Base-by-base conservation (phyloP, 148 eudicot species). In the Rhododendron mucronatum region DNA sequence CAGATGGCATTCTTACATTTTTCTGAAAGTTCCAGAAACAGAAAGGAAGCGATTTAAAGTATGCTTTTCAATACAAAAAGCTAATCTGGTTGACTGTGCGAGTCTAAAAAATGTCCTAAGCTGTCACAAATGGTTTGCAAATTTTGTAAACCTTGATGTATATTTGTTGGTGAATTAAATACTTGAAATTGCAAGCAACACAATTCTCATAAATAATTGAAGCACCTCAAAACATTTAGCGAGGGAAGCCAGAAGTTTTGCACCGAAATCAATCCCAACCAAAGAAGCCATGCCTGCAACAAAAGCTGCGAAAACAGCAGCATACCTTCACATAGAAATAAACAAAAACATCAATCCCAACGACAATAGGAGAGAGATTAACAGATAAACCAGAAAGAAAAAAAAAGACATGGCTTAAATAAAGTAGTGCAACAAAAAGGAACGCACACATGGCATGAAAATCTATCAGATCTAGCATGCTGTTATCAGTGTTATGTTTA, bases 201-300 rank as follows among this genome's bases (percentile, higher is more conserved):
- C 28, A 12, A 78, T 78, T 80, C 14, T 23, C 30, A 59, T 41
- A 61, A 13, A 4, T 5, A 57, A 83, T 33, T 77, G 7, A 73
- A 48, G 82, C 86, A 97, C 98, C 99, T 97, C 96, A 88, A 94
- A 95, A 83, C 92, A 89, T 88, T 93, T 91, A 39, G 98, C 99
- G 57, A 97, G 93, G 48, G 93, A 92, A 81, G 92, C 95, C 84
- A 97, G 88, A 84, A 95, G 92, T 88, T 93, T 97, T 82, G 99
- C 99, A 89, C 96, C 96, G 86, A 95, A 95, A 85, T 97, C 99
- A n/a, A 94, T 94, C 83, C 99, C 99, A 91, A 89, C 93, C 91
- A 90, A 88, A 87, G 92, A 91, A 87, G 98, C 90, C 93, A 94
- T 89, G 88, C 99, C 99, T 81, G 98, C 94, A 84, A 95, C 96